These are phyloP conservation scores for Emericellopsis atlantica DNA, from an alignment of 2,329 filamentous ascomycete species.

Conservation along the genomic window DNA sequence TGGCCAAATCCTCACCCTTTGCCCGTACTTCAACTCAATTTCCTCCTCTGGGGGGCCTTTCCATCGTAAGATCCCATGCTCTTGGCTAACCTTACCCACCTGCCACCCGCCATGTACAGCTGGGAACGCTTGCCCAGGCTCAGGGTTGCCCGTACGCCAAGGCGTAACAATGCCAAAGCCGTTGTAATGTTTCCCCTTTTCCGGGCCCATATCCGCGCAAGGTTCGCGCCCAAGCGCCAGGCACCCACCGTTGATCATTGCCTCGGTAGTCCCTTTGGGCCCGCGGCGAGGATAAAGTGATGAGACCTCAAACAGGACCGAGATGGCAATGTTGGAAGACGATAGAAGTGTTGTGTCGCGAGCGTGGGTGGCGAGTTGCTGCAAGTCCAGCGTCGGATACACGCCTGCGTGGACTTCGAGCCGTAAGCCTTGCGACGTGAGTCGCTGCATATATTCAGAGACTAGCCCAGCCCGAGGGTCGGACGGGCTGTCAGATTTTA, in stretches of 20 bases:
- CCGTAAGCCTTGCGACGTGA: slow-evolving; percentile 21
- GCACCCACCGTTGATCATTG: slow-evolving; percentile 51
- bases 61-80: slow-evolving; percentile 61
- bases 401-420: slow-evolving; percentile 64
- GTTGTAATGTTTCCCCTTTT: slow-evolving; percentile 33
- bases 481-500: slow-evolving; percentile 5
- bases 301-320: slow-evolving; percentile 56
- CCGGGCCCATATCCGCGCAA: slow-evolving; percentile 36
- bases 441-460: slow-evolving; percentile 20
- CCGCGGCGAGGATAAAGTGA: slow-evolving; percentile 50
- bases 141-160: slow-evolving; percentile 30
- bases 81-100: slow-evolving; percentile 59
- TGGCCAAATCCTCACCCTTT: slow-evolving; percentile 58
- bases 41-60: slow-evolving; percentile 26
- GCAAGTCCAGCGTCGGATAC: slow-evolving; percentile 61
- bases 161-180: slow-evolving; percentile 57
- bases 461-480: not conserved
- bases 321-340: slow-evolving; percentile 46
- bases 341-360: slow-evolving; percentile 24
- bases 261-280: slow-evolving; percentile 36
- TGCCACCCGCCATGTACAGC: slow-evolving; percentile 41
- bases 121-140: slow-evolving; percentile 24
- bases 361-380: slow-evolving; percentile 61
- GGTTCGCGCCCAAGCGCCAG: slow-evolving; percentile 61
- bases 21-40: slow-evolving; percentile 43